Percentiles rank a stretch among this genome's conserved stretches.
Conservation (phyloP, 345 rosid species). For the Camelina neglecta region DNA sequence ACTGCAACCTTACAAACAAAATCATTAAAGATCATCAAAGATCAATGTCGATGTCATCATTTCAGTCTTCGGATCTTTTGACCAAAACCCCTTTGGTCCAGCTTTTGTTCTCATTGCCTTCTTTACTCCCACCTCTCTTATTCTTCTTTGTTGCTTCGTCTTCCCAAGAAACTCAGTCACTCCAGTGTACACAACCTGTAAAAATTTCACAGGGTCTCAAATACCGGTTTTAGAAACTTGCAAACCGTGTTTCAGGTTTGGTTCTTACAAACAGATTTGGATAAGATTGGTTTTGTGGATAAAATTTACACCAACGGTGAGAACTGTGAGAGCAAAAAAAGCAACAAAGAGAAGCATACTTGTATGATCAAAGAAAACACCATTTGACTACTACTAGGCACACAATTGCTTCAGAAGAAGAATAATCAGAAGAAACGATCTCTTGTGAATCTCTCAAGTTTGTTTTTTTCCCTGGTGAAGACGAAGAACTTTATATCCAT, state of each 20-base stretch:
- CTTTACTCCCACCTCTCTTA: slow-evolving; percentile 64
- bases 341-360: slow-evolving; percentile 61
- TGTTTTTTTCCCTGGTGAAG: slow-evolving; percentile 23
- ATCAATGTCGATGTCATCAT: slow-evolving; percentile 31
- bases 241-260: slow-evolving; percentile 28
- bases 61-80: slow-evolving; percentile 47
- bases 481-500: too few relatives aligned
- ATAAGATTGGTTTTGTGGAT: slow-evolving; percentile 30
- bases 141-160: slow-evolving; percentile 58
- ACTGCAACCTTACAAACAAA: not conserved
- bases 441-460: slow-evolving; percentile 50
- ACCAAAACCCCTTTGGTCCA: slow-evolving; percentile 46
- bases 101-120: slow-evolving; percentile 25
- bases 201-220: not conserved
- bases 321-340: slow-evolving; percentile 57
- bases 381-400: slow-evolving; percentile 49
- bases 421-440: slow-evolving; percentile 42
- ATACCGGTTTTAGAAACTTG: not conserved
- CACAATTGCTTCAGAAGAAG: slow-evolving; percentile 35
- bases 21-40: slow-evolving; percentile 23
- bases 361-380: slow-evolving; percentile 54
- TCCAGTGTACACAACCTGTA: slow-evolving; percentile 72
- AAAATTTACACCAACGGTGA: slow-evolving; percentile 73
- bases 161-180: slow-evolving; percentile 74
- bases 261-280: not conserved